Percentiles rank a stretch among this genome's conserved stretches.
These are phyloP conservation scores for Pyrenophora teres DNA, from an alignment of 2,329 filamentous ascomycete genomes.

Conservation along the genomic window DNA sequence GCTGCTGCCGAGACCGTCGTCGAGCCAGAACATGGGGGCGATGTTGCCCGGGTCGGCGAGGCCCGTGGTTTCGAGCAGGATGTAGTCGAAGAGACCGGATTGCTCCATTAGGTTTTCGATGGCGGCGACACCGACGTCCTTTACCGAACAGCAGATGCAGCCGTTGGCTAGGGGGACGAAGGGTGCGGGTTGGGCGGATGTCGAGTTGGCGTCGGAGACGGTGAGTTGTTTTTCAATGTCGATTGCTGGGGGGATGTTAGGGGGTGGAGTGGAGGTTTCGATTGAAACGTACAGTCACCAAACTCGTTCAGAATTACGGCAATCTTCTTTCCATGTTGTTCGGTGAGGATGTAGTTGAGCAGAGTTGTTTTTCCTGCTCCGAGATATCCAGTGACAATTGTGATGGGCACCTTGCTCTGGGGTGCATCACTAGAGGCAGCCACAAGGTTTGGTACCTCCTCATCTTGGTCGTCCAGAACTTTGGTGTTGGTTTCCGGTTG, in stretches of 20 bases:
- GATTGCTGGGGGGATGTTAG: constrained; percentile 61
- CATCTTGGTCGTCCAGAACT: constrained; percentile 28
- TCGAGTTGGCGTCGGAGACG: constrained; percentile 61
- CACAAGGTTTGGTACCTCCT: constrained; percentile 31
- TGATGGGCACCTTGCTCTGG: constrained; percentile 75
- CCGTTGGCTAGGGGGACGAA: constrained; percentile 97
- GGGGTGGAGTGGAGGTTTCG: not conserved
- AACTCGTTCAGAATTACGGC: constrained; percentile 91
- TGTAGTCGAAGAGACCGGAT: constrained; percentile 94
- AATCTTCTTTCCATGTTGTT: constrained; percentile 95
- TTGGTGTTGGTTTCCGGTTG: constrained; percentile 47
- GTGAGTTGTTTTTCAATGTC: constrained; percentile 97
- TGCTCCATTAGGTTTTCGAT: constrained; percentile 96
- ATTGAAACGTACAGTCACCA: constrained; percentile 32
- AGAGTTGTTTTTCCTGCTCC: constrained; percentile 95
- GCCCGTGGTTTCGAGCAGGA: constrained; percentile 93
- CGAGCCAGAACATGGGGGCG: constrained; percentile 95
- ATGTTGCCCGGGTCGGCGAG: constrained; percentile 95
- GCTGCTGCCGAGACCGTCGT: constrained; percentile 90
- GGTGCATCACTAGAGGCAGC: constrained; percentile 53
- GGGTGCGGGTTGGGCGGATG: constrained; percentile 33
- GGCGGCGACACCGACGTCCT: constrained; percentile 91
- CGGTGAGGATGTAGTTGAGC: constrained; percentile 93
- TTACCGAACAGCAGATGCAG: constrained; percentile 97
- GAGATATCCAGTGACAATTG: constrained; percentile 88